phyloP scores from a whole-genome alignment of 768 basidiomycete species.

The Gloeopeniophorella convolvens region DNA sequence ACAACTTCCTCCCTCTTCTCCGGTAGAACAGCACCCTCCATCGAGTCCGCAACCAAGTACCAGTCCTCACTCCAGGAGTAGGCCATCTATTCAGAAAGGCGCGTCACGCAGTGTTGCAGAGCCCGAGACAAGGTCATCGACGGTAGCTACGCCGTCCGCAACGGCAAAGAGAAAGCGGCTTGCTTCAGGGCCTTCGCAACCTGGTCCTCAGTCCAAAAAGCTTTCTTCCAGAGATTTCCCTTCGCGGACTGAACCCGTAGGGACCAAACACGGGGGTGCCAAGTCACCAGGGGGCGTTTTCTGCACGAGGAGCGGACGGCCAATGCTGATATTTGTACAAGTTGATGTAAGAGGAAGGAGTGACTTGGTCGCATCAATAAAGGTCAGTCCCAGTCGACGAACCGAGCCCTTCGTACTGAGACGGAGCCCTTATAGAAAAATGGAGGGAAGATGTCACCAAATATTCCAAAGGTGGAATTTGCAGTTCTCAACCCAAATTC shows the following conservation, averaged over 20 bases:
- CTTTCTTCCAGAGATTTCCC: background rate
- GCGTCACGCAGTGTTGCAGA: too few species aligned
- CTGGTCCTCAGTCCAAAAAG: background rate
- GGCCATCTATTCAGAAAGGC: too few species aligned
- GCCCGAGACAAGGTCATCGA: too few species aligned
- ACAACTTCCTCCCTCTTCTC: background rate
- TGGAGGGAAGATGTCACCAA: constrained; percentile 52
- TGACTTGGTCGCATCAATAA: constrained; percentile 47
- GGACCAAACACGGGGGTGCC: too few species aligned
- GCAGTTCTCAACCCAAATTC: constrained; percentile 49
- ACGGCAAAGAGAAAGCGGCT: too few species aligned
- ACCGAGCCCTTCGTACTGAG: background rate
- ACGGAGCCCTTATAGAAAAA: constrained; percentile 42
- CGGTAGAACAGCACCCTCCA: background rate
- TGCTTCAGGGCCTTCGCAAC: background rate
- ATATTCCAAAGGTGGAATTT: constrained; percentile 53
- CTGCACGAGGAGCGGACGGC: constrained; percentile 33
- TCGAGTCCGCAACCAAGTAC: too few species aligned
- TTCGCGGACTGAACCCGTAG: background rate
- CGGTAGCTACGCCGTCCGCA: too few species aligned
- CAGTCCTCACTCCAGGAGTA: too few species aligned
- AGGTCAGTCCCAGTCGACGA: constrained; percentile 27
- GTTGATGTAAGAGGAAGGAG: constrained; percentile 54
- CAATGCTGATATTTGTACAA: constrained; percentile 47
- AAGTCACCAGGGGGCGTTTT: constrained; percentile 35